Evolutionary conservation across 2,329 filamentous ascomycete genomes (phyloP).

Genomic region (Trichoderma sp.): DNA sequence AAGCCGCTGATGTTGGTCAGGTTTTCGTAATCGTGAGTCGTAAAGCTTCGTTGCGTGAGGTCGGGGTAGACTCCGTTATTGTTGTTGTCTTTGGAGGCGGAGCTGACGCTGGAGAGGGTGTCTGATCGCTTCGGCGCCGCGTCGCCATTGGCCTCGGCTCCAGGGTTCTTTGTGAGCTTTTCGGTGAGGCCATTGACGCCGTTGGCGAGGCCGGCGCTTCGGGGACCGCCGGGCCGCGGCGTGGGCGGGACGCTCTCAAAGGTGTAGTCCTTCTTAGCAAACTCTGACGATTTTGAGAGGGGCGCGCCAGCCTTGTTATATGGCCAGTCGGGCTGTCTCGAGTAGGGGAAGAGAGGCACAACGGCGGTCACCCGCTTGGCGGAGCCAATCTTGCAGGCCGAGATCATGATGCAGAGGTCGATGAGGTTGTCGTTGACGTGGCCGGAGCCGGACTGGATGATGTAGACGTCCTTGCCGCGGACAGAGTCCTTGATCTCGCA

Average conservation of each 20-base stretch:
- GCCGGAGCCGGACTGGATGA: conserved; percentile 90
- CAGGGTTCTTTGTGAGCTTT: conserved; percentile 68
- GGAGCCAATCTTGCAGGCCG: conserved; percentile 94
- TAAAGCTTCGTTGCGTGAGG: conserved; percentile 54
- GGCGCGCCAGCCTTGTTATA: conserved; percentile 96
- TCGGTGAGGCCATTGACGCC: conserved; percentile 71
- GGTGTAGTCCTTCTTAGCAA: conserved; percentile 67
- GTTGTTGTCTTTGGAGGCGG: conserved; percentile 28
- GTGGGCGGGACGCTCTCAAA: conserved; percentile 93
- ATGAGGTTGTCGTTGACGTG: conserved; percentile 96
- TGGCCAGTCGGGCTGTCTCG: conserved; percentile 90
- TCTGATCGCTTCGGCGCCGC: conserved; percentile 43
- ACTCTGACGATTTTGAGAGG: conserved; percentile 66
- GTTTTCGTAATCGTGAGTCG: conserved; percentile 67
- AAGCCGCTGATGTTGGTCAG: conserved; percentile 58
- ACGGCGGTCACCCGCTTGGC: conserved; percentile 92
- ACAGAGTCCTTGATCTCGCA: conserved; percentile 97
- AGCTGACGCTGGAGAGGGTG: conserved; percentile 41
- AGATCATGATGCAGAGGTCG: conserved; percentile 96
- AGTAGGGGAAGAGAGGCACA: conserved; percentile 94
- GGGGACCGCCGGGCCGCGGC: conserved; percentile 71
- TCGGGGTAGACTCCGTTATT: conserved; percentile 43
- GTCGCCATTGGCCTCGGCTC: conserved; percentile 45
- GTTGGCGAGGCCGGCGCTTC: conserved; percentile 65
- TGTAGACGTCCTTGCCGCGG: conserved; percentile 97